Percentiles rank a stretch among this genome's conserved stretches.
Conservation (phyloP, 169 alveolate genomes). For the Neospora caninum region DNA sequence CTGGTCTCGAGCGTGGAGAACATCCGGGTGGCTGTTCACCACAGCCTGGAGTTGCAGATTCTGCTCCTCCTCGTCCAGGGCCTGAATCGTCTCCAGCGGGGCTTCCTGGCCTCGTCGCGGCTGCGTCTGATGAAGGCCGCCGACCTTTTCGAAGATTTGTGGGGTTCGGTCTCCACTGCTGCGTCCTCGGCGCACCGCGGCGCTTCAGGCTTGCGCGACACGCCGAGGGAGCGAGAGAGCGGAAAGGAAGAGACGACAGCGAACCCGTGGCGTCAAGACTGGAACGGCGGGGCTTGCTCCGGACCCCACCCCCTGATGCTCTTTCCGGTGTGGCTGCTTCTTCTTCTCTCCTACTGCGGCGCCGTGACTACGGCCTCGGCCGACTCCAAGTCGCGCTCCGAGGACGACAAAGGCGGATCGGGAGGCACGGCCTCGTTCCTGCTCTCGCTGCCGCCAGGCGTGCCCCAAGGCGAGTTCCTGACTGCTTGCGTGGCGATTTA, state of each 20-base stretch:
- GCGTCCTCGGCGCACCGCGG: not conserved
- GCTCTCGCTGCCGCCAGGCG: not conserved
- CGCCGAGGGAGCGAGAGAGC: not conserved
- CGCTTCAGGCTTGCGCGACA: not conserved
- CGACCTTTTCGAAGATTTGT: slow-evolving; percentile 51
- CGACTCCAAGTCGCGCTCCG: not conserved
- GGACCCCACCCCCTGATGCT: not conserved
- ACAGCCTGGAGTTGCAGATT: slow-evolving; percentile 1
- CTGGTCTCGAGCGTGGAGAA: slow-evolving; percentile 6
- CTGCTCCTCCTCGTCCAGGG: slow-evolving; percentile 26
- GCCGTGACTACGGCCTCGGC: slow-evolving; percentile 36
- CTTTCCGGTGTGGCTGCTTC: slow-evolving; percentile 55
- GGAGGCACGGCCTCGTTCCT: not conserved
- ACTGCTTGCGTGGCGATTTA: slow-evolving; percentile 53
- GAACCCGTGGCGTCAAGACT: not conserved
- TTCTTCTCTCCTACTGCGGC: slow-evolving; percentile 60
- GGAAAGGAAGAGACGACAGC: not conserved
- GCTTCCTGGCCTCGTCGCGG: slow-evolving; percentile 58
- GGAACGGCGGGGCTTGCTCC: not conserved
- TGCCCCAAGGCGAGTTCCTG: slow-evolving; percentile 28
- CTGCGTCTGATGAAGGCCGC: slow-evolving; percentile 55
- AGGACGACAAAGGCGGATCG: not conserved
- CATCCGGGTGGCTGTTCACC: slow-evolving; percentile 2
- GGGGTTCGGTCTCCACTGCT: slow-evolving; percentile 45
- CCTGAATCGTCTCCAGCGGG: slow-evolving; percentile 52